These are phyloP conservation scores for Galium porrigens DNA, from an alignment of 305 asterid species.

Conservation along the genomic window DNA sequence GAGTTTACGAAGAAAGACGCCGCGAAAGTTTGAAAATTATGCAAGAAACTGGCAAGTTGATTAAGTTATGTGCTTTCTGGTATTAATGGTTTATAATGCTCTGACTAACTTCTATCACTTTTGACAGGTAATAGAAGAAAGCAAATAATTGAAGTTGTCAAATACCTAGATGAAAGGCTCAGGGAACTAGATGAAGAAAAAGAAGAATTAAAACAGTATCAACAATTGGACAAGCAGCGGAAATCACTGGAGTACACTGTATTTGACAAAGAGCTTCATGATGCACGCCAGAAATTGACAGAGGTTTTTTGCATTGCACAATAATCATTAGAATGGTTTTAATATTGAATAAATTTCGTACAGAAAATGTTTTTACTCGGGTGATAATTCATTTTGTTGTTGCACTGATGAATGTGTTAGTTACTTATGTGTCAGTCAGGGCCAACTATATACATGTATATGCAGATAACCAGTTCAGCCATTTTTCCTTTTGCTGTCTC, in stretches of 20 bases:
- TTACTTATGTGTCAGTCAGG: background rate
- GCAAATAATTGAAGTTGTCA: slow-evolving; percentile 93
- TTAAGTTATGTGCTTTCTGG: slow-evolving; percentile 18
- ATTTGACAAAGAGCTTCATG: slow-evolving; percentile 86
- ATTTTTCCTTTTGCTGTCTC: background rate
- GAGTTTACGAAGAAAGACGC: slow-evolving; percentile 95
- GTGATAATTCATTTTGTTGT: background rate
- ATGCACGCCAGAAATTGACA: slow-evolving; percentile 68
- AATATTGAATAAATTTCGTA: background rate
- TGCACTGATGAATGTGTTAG: background rate
- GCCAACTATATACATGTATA: background rate
- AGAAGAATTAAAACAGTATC: slow-evolving; percentile 80
- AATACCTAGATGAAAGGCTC: slow-evolving; percentile 87
- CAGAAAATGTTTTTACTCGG: background rate
- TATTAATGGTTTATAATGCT: slow-evolving; percentile 3
- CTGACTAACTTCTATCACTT: slow-evolving; percentile 17
- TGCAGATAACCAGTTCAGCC: background rate
- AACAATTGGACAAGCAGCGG: slow-evolving; percentile 81
- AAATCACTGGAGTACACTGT: slow-evolving; percentile 84
- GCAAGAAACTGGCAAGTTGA: slow-evolving; percentile 80
- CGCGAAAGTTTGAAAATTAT: slow-evolving; percentile 91
- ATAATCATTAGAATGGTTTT: background rate
- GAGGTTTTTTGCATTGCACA: slow-evolving; percentile 35
- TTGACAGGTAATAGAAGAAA: slow-evolving; percentile 76
- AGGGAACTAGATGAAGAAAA: slow-evolving; percentile 96